phyloP scores from a whole-genome alignment of 495 filamentous ascomycete genomes.

The Aspergillus asperescens region DNA sequence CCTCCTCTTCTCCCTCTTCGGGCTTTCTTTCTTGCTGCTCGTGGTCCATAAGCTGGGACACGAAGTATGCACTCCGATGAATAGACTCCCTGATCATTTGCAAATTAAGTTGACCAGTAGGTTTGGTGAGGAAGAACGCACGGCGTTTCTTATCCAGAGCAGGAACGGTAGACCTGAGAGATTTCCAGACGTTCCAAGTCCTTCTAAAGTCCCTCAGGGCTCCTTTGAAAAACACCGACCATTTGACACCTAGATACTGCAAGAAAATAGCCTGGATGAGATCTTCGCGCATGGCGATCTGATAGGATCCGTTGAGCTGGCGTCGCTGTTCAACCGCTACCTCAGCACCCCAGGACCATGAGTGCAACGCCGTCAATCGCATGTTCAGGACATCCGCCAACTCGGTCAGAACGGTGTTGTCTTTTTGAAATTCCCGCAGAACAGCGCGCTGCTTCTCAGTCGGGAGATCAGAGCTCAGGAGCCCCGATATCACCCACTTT shows the following conservation, averaged over 20 bases:
- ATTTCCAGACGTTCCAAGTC: slow-evolving; percentile 4
- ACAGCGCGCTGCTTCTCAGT: slow-evolving; percentile 12
- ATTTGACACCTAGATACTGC: slow-evolving; percentile 10
- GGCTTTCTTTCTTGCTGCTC: neutral
- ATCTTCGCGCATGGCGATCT: slow-evolving; percentile 15
- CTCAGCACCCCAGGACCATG: slow-evolving; percentile 13
- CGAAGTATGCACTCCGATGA: slow-evolving; percentile 11
- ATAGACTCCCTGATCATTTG: slow-evolving; percentile 1
- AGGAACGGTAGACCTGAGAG: slow-evolving; percentile 3
- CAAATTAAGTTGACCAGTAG: neutral
- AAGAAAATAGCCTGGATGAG: slow-evolving; percentile 18
- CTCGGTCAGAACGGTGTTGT: slow-evolving; percentile 8
- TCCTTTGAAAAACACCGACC: slow-evolving; percentile 12
- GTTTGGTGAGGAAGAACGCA: slow-evolving; percentile 4
- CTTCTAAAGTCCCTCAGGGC: neutral
- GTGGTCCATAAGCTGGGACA: slow-evolving; percentile 11
- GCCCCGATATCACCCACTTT: slow-evolving; percentile 2
- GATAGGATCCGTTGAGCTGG: slow-evolving; percentile 12
- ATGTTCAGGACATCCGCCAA: slow-evolving; percentile 15
- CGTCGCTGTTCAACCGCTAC: slow-evolving; percentile 12
- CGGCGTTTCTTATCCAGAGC: slow-evolving; percentile 13
- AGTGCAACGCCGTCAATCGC: slow-evolving; percentile 7
- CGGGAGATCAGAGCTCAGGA: slow-evolving; percentile 9
- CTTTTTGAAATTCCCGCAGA: slow-evolving; percentile 10
- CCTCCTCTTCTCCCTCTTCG: slow-evolving; percentile 12